These are phyloP conservation scores for Hypoxylon fragiforme DNA, from an alignment of 495 filamentous ascomycete genomes.

Conservation along the genomic window DNA sequence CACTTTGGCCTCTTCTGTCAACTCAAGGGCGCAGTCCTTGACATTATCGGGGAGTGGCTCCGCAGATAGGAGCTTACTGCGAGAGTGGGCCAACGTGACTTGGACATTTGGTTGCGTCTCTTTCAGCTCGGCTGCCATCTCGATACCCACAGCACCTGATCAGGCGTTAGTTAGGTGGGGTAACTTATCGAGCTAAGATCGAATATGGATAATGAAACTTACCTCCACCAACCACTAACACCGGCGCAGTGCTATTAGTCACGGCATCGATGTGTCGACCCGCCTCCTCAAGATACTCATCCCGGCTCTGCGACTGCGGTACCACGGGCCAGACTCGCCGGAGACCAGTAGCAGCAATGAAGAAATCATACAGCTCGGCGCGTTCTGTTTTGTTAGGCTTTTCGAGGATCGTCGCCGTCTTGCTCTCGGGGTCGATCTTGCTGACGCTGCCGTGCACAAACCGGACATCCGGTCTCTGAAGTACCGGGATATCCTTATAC, in stretches of 20 bases:
- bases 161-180: neutral
- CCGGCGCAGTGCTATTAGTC: conserved; percentile 47
- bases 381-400: conserved; percentile 27
- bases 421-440: conserved; percentile 54
- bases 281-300: conserved; percentile 61
- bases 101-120: conserved; percentile 57
- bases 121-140: conserved; percentile 72
- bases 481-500: conserved; percentile 61
- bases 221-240: conserved; percentile 63
- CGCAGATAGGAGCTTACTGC: conserved; percentile 62
- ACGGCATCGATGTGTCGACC: conserved; percentile 47
- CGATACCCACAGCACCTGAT: conserved; percentile 68
- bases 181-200: neutral
- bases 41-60: conserved; percentile 70
- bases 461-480: conserved; percentile 54
- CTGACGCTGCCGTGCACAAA: conserved; percentile 61
- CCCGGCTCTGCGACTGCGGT: conserved; percentile 56
- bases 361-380: conserved; percentile 62
- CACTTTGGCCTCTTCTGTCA: conserved; percentile 59
- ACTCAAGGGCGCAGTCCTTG: conserved; percentile 53
- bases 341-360: conserved; percentile 64
- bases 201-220: conserved; percentile 10
- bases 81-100: conserved; percentile 70
- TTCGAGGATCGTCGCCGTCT: conserved; percentile 51
- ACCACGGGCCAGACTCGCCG: conserved; percentile 65